Conservation (phyloP, 352 stramenopile genomes). For the Phytophthora chlamydospora region DNA sequence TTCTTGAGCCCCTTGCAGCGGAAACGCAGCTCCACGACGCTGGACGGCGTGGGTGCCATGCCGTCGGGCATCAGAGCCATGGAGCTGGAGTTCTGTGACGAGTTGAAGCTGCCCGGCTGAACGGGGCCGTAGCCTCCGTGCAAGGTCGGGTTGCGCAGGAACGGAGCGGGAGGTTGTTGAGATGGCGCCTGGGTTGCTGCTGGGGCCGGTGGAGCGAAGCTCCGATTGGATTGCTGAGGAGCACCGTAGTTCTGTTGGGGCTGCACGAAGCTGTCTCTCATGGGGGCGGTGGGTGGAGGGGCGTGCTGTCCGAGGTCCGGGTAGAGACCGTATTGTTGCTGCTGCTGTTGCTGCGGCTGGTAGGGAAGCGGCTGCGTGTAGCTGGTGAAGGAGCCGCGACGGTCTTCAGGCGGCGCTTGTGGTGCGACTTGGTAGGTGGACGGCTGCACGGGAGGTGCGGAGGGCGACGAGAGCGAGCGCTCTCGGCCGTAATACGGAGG, state of each 20-base stretch:
- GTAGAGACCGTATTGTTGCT: constrained; percentile 25
- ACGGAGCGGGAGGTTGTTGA: constrained; percentile 22
- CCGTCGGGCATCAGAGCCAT: constrained; percentile 31
- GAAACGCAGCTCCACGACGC: constrained; percentile 71
- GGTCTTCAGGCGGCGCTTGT: constrained; percentile 22
- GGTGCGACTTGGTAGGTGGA: constrained; percentile 31
- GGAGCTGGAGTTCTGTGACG: constrained; percentile 18
- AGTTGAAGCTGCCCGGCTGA: constrained; percentile 28
- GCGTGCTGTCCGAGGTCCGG: constrained; percentile 30
- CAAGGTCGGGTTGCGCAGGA: constrained; percentile 30
- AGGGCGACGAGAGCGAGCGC: constrained; percentile 43
- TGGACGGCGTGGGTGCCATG: constrained; percentile 47
- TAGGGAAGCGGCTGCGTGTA: constrained; percentile 6
- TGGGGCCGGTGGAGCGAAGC: constrained; percentile 9
- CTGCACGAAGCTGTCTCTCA: constrained; percentile 23
- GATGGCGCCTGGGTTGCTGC: constrained; percentile 9
- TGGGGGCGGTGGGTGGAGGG: constrained; percentile 6
- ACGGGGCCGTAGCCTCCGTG: constrained; percentile 56
- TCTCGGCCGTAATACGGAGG: constrained; percentile 21
- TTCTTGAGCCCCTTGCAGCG: constrained; percentile 77
- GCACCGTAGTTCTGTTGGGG: constrained; percentile 15
- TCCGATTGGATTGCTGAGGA: constrained; percentile 16
- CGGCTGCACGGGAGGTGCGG: constrained; percentile 36
- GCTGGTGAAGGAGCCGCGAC: constrained; percentile 34
- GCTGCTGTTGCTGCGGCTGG: constrained; percentile 23